Evolutionary conservation across 768 basidiomycete species (phyloP).

Genomic region (Coprinopsis sp.): DNA sequence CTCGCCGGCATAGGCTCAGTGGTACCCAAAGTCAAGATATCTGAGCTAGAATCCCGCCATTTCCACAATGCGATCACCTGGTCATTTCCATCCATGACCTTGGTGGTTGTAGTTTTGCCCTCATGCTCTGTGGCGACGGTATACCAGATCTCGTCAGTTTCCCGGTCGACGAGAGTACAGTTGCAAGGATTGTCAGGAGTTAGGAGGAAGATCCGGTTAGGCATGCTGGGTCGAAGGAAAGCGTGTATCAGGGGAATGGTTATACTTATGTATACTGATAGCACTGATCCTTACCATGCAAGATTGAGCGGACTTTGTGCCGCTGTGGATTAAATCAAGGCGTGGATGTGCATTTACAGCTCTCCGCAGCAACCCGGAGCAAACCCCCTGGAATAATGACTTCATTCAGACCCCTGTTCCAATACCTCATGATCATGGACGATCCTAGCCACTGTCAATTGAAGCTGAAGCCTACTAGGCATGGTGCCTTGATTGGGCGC

Average conservation of each 20-base stretch:
- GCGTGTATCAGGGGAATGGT: not conserved
- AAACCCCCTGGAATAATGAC: not conserved
- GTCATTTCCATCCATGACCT: slow-evolving; percentile 27
- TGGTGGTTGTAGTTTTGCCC: slow-evolving; percentile 24
- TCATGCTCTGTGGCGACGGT: slow-evolving; percentile 30
- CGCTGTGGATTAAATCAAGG: no score
- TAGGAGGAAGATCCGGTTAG: slow-evolving; percentile 26
- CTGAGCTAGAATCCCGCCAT: slow-evolving; percentile 34
- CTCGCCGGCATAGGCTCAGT: slow-evolving; percentile 25
- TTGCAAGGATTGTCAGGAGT: slow-evolving; percentile 40
- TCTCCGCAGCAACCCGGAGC: no score
- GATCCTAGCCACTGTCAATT: no score
- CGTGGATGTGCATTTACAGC: no score
- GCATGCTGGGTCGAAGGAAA: not conserved
- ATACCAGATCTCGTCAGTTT: slow-evolving; percentile 31
- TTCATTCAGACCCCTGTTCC: not conserved
- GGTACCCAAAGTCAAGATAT: slow-evolving; percentile 33
- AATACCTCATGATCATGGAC: no score
- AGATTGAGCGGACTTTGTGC: no score
- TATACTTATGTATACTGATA: no score
- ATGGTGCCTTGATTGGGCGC: no score
- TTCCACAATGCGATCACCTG: slow-evolving; percentile 32
- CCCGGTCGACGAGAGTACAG: slow-evolving; percentile 28
- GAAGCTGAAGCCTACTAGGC: no score
- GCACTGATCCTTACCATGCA: no score